Evolutionary conservation across 345 rosid species (phyloP).

Genomic region (Litchi chinensis): DNA sequence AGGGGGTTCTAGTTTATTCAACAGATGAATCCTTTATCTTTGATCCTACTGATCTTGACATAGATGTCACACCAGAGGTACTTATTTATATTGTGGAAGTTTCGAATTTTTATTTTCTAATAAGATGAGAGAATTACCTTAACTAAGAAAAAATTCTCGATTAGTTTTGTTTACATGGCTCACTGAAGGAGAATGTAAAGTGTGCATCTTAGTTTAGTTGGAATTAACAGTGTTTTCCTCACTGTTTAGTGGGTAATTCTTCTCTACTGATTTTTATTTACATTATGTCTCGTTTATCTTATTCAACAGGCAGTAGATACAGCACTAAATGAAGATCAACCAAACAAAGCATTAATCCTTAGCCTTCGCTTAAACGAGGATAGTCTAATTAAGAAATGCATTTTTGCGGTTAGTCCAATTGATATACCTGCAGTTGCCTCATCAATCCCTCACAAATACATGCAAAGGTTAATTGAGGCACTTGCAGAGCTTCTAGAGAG

Average conservation of each 20-base stretch:
- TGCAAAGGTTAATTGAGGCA: conserved; percentile 84
- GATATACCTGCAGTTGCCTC: conserved; percentile 75
- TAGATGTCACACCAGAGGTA: conserved; percentile 97
- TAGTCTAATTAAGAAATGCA: conserved; percentile 66
- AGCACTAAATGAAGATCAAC: conserved; percentile 64
- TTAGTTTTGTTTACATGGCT: not conserved
- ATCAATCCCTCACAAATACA: conserved; percentile 62
- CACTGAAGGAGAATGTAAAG: not conserved
- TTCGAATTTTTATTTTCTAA: not conserved
- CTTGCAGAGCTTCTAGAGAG: conserved; percentile 78
- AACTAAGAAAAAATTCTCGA: not conserved
- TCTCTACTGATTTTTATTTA: not conserved
- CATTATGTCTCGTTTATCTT: not conserved
- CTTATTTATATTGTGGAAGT: conserved; percentile 2
- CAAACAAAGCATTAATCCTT: conserved; percentile 71
- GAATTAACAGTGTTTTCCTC: not conserved
- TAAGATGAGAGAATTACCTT: not conserved
- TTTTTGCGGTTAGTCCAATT: conserved; percentile 69
- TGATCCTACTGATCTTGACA: conserved; percentile 97
- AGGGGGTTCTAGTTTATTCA: conserved; percentile 89
- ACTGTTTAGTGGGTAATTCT: not conserved
- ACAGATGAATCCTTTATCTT: conserved; percentile 89
- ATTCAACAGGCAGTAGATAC: conserved; percentile 71
- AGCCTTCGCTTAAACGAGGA: conserved; percentile 96
- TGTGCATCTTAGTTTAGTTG: not conserved